These are phyloP conservation scores for Beta corolliflora DNA, from an alignment of 179 eudicot genomes.

Conservation along the genomic window DNA sequence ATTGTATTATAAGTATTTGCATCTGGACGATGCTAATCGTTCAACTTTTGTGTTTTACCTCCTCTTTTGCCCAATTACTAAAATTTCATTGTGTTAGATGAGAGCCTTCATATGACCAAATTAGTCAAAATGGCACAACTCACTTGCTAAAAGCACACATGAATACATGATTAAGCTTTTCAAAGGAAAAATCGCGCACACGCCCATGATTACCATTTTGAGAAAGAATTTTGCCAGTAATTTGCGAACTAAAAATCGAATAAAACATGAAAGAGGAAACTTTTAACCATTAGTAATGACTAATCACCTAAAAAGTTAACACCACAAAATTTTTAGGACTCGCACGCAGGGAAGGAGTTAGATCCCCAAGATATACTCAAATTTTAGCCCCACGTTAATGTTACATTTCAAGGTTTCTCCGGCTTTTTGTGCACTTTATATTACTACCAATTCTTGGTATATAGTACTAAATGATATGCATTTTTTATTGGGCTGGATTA, in stretches of 20 bases:
- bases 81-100: background rate
- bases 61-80: background rate
- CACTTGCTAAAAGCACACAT: background rate
- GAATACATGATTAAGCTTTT: background rate
- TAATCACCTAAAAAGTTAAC: background rate
- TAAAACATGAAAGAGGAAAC: background rate
- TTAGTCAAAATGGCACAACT: constrained; percentile 11
- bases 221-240: constrained; percentile 3
- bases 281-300: background rate
- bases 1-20: no score
- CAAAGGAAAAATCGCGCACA: background rate
- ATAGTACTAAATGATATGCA: no score
- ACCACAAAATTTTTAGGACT: background rate
- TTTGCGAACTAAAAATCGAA: background rate
- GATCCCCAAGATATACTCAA: background rate
- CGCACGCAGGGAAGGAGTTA: no score
- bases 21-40: background rate
- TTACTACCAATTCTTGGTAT: no score
- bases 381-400: no score
- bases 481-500: no score
- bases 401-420: no score
- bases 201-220: background rate
- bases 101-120: background rate
- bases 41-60: background rate
- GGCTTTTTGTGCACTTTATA: no score